Conservation (phyloP, 108 stramenopile genomes). For the Nitzschia inconspicua region DNA sequence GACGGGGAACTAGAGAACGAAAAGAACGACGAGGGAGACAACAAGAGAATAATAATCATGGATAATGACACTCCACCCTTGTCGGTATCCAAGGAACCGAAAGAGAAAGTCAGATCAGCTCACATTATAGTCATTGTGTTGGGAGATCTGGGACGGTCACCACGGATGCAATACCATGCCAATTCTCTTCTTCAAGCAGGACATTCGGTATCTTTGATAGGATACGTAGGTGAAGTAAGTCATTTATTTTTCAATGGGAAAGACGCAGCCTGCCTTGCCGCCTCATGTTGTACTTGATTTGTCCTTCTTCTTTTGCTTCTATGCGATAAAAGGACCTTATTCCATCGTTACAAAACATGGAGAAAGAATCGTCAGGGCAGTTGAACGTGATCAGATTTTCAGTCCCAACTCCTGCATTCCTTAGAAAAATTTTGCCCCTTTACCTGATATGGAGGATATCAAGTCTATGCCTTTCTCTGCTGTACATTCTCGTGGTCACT, state of each 20-base stretch:
- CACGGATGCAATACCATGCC: slow-evolving; percentile 99
- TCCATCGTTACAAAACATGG: slow-evolving; percentile 11
- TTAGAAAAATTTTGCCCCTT: slow-evolving; percentile 51
- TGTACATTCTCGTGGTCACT: slow-evolving; percentile 48
- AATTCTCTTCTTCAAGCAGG: slow-evolving; percentile 76
- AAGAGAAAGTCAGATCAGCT: neutral
- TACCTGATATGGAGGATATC: slow-evolving; percentile 59
- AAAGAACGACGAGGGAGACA: neutral
- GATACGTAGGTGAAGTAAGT: slow-evolving; percentile 69
- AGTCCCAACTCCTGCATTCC: slow-evolving; percentile 39
- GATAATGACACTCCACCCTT: neutral
- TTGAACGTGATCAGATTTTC: slow-evolving; percentile 59
- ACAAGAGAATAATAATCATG: neutral
- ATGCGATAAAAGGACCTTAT: slow-evolving; percentile 17
- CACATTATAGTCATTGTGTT: slow-evolving; percentile 75
- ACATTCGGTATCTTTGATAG: slow-evolving; percentile 66
- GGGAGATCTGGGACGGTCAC: slow-evolving; percentile 91
- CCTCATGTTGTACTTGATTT: neutral
- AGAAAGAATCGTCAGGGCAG: slow-evolving; percentile 14
- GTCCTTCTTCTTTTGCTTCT: neutral
- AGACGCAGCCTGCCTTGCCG: neutral
- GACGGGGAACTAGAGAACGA: neutral
- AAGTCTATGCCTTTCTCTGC: slow-evolving; percentile 42
- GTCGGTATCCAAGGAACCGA: neutral
- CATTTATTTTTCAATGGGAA: slow-evolving; percentile 34